phyloP scores from a whole-genome alignment of 208 protist species.

The Trypanosoma conorhini region DNA sequence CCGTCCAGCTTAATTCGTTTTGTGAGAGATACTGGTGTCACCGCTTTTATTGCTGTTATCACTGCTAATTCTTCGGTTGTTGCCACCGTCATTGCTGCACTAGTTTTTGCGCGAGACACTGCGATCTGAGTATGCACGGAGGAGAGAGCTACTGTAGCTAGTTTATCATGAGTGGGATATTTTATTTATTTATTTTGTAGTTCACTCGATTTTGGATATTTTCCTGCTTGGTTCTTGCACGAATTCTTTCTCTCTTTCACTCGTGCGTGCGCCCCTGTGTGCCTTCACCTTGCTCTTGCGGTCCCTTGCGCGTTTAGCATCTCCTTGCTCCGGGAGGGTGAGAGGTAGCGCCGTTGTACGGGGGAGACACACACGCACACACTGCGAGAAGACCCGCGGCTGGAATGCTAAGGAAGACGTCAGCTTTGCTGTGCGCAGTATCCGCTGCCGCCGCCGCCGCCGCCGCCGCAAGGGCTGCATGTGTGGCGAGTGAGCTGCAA shows the following conservation, averaged over 20 bases:
- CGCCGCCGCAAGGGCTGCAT: conserved; percentile 13
- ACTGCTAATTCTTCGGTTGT: neutral
- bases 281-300: neutral
- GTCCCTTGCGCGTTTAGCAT: neutral
- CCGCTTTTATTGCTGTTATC: neutral
- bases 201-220: neutral
- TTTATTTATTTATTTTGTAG: neutral
- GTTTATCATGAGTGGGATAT: neutral
- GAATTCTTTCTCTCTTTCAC: neutral
- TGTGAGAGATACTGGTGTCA: neutral
- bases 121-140: neutral
- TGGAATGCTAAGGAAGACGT: conserved; percentile 14
- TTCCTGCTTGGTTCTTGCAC: neutral
- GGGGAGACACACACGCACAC: neutral
- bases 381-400: neutral
- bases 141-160: neutral
- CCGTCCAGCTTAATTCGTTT: neutral
- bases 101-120: neutral
- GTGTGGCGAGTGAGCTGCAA: conserved; percentile 20
- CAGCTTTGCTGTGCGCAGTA: conserved; percentile 6
- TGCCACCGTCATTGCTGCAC: neutral
- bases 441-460: no score
- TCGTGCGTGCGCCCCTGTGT: neutral
- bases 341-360: neutral
- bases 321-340: neutral